These are phyloP conservation scores for Spergularia marina DNA, from an alignment of 148 eudicot species.

Conservation along the genomic window DNA sequence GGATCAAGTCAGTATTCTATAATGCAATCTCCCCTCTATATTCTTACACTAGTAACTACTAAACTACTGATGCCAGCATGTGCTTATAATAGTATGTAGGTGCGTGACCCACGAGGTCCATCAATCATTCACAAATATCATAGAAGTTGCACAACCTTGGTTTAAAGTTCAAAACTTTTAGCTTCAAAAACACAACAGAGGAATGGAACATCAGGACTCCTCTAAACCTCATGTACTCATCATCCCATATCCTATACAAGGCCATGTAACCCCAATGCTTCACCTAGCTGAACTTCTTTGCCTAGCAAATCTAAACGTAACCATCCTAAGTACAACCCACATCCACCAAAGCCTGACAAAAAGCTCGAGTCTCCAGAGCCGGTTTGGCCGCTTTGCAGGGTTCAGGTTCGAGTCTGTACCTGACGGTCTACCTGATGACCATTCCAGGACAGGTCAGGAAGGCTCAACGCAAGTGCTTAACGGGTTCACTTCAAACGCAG, in stretches of 20 bases:
- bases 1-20: too few species aligned
- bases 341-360: conserved; percentile 6
- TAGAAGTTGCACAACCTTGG: too few species aligned
- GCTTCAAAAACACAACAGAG: too few species aligned
- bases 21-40: too few species aligned
- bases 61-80: too few species aligned
- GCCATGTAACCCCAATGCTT: conserved; percentile 16
- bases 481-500: conserved; percentile 4
- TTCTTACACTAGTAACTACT: too few species aligned
- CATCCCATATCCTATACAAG: conserved; percentile 10
- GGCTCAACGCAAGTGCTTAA: background rate
- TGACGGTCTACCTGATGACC: conserved; percentile 6
- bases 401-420: conserved; percentile 5
- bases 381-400: background rate
- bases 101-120: too few species aligned
- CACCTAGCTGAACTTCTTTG: conserved; percentile 2
- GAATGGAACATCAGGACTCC: background rate
- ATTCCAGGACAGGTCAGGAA: background rate
- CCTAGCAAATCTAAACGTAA: background rate
- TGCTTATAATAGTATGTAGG: too few species aligned
- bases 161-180: too few species aligned
- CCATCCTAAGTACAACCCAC: background rate
- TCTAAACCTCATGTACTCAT: conserved; percentile 8
- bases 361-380: background rate
- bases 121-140: too few species aligned